Percentiles rank a stretch among this genome's conserved stretches.
Conservation (phyloP, 148 eudicot genomes). For the Selenicereus undatus region DNA sequence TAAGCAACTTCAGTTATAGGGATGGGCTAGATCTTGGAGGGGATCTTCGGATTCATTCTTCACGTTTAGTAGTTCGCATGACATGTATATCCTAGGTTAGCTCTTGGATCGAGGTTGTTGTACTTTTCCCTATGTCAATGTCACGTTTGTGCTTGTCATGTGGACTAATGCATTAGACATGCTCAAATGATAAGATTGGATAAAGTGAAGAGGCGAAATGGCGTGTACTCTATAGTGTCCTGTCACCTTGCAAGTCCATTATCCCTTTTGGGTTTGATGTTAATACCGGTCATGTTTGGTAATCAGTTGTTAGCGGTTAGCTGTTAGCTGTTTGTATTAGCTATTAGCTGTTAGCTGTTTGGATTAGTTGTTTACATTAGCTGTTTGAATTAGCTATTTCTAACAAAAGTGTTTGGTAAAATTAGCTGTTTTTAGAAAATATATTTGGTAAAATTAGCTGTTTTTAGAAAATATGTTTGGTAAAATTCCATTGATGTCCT, state of each 20-base stretch:
- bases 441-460: too few relatives aligned
- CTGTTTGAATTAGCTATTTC: too few relatives aligned
- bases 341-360: too few relatives aligned
- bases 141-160: background rate
- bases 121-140: background rate
- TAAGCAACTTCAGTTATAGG: background rate
- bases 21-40: background rate
- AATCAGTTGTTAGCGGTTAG: too few relatives aligned
- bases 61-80: too few relatives aligned
- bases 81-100: background rate
- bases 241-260: background rate
- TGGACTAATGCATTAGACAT: background rate
- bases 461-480: too few relatives aligned
- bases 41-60: background rate
- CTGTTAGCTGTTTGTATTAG: too few relatives aligned
- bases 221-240: background rate
- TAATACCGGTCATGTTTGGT: too few relatives aligned
- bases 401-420: too few relatives aligned
- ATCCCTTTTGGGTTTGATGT: background rate
- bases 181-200: background rate
- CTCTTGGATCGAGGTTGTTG: background rate
- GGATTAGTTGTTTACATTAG: too few relatives aligned
- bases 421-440: too few relatives aligned
- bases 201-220: background rate
- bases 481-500: too few relatives aligned